phyloP scores from a whole-genome alignment of 169 alveolate species.

The Plasmodium reichenowi region DNA sequence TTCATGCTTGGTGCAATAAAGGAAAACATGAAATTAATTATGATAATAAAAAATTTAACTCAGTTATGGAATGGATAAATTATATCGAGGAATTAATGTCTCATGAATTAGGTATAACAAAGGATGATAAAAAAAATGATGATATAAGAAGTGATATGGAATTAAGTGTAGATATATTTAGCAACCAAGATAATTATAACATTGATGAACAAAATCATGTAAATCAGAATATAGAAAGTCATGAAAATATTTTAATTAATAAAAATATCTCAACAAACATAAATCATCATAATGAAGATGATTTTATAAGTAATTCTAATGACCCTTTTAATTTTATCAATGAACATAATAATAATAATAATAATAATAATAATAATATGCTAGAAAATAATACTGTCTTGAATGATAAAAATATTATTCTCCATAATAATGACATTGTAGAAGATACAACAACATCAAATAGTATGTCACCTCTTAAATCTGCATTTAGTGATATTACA shows the following conservation, averaged over 20 bases:
- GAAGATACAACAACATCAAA: background rate
- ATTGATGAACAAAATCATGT: background rate
- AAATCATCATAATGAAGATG: constrained; percentile 1
- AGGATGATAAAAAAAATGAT: constrained; percentile 1
- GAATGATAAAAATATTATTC: background rate
- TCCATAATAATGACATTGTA: background rate
- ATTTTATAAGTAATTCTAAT: background rate
- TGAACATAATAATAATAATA: background rate
- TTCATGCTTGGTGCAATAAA: constrained; percentile 74
- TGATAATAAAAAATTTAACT: constrained; percentile 62
- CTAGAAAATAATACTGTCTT: background rate
- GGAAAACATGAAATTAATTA: constrained; percentile 72
- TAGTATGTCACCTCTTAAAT: background rate
- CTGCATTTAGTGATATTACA: background rate
- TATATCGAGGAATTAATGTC: constrained; percentile 65
- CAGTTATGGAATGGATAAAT: constrained; percentile 76
- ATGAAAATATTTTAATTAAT: background rate
- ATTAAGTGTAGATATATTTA: background rate
- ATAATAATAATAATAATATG: background rate
- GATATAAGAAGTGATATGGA: background rate
- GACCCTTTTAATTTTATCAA: background rate
- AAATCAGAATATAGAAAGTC: background rate
- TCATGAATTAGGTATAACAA: constrained; percentile 10
- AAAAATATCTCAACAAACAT: background rate
- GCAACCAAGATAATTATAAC: constrained; percentile 10